phyloP scores from a whole-genome alignment of 164 flowering plant genomes.

The Houttuynia cordata region DNA sequence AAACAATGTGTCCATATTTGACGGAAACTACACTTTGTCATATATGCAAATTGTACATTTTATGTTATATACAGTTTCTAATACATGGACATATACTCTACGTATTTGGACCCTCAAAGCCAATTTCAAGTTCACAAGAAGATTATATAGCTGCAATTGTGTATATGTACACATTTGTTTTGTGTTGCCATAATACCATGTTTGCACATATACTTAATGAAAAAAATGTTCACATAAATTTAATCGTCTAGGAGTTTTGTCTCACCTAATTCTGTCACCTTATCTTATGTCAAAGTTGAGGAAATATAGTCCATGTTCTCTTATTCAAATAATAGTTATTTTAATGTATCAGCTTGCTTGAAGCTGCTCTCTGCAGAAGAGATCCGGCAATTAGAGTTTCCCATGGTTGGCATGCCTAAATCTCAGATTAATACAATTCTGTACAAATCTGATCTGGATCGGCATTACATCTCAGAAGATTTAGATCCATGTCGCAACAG shows the following conservation, averaged over 20 bases:
- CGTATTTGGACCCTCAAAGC: too few relatives aligned
- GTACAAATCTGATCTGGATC: constrained; percentile 38
- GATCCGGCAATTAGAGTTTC: constrained; percentile 57
- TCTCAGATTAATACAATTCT: constrained; percentile 36
- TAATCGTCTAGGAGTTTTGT: neutral
- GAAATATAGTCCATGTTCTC: neutral
- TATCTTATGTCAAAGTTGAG: neutral
- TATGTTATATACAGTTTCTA: too few relatives aligned
- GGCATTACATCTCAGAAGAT: constrained; percentile 19
- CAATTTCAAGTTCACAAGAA: too few relatives aligned
- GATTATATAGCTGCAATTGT: neutral
- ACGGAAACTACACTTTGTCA: too few relatives aligned
- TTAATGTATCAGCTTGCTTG: constrained; percentile 61
- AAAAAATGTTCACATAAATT: too few relatives aligned
- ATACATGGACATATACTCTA: too few relatives aligned
- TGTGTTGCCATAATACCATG: neutral
- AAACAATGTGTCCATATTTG: too few relatives aligned
- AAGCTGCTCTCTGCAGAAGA: constrained; percentile 65
- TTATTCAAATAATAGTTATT: constrained; percentile 1
- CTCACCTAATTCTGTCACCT: neutral
- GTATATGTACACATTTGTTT: neutral
- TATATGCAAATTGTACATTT: too few relatives aligned
- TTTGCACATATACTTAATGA: too few relatives aligned
- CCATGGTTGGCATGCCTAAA: constrained; percentile 18
- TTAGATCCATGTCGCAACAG: constrained; percentile 15